Conservation (phyloP, 306 rosid species). For the Corylus avellana region DNA sequence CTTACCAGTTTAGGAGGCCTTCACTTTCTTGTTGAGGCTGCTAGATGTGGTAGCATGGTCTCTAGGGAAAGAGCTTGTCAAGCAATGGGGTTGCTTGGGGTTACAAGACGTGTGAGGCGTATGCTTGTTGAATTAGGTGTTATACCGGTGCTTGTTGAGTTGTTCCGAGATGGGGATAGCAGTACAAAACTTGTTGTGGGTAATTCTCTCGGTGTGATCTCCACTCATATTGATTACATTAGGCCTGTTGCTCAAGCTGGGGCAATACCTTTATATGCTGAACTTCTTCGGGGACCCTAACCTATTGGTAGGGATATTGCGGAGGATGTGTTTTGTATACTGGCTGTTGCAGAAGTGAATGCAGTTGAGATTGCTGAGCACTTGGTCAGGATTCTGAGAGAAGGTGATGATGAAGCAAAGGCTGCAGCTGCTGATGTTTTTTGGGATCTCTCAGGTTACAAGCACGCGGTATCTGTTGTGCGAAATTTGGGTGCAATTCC, state of each 20-base stretch:
- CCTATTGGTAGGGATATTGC: slow-evolving; percentile 51
- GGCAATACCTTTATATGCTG: slow-evolving; percentile 49
- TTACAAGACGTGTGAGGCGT: slow-evolving; percentile 27
- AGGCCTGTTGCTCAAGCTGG: slow-evolving; percentile 46
- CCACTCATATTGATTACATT: slow-evolving; percentile 40
- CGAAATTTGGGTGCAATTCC: slow-evolving; percentile 42
- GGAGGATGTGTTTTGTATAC: slow-evolving; percentile 43
- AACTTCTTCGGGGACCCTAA: slow-evolving; percentile 51
- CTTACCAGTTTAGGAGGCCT: slow-evolving; percentile 33
- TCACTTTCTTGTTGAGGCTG: slow-evolving; percentile 49
- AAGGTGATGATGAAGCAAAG: slow-evolving; percentile 47
- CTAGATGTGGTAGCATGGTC: slow-evolving; percentile 45
- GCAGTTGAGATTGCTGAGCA: slow-evolving; percentile 40
- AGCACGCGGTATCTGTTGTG: slow-evolving; percentile 25
- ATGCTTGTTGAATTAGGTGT: slow-evolving; percentile 43
- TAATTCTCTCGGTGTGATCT: slow-evolving; percentile 47
- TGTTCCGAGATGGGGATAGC: slow-evolving; percentile 42
- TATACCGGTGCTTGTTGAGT: slow-evolving; percentile 39
- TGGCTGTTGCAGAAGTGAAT: slow-evolving; percentile 43
- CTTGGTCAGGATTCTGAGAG: slow-evolving; percentile 43
- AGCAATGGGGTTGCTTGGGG: slow-evolving; percentile 45
- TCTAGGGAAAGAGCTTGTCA: slow-evolving; percentile 57
- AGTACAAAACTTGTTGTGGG: slow-evolving; percentile 32
- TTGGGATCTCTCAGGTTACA: slow-evolving; percentile 45
- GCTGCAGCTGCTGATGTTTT: slow-evolving; percentile 48